Percentiles rank a stretch among this genome's conserved stretches.
These are phyloP conservation scores for Przewalskia tangutica DNA, from an alignment of 257 asterid species.

Conservation along the genomic window DNA sequence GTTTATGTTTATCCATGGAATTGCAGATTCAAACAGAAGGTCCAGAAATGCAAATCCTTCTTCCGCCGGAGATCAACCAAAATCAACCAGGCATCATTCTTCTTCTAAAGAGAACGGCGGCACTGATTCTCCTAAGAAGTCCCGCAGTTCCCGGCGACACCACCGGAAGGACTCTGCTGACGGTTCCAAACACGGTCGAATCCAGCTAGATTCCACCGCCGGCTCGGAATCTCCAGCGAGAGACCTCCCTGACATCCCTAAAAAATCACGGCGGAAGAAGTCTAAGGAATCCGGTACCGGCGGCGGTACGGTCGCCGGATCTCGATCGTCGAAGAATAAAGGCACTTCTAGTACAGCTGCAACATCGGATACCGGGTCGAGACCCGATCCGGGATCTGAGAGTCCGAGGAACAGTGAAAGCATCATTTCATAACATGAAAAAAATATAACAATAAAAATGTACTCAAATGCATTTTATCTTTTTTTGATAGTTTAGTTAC, in stretches of 20 bases:
- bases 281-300: conserved; percentile 24
- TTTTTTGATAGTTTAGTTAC: neutral
- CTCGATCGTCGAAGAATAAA: conserved; percentile 16
- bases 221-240: conserved; percentile 21
- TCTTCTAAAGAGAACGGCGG: conserved; percentile 19
- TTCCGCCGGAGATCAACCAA: conserved; percentile 26
- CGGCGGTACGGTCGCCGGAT: conserved; percentile 9
- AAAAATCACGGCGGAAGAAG: conserved; percentile 36
- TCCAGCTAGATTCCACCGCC: conserved; percentile 13
- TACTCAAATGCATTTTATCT: neutral
- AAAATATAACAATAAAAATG: neutral
- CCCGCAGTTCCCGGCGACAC: conserved; percentile 38
- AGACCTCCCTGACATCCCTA: conserved; percentile 31
- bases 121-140: conserved; percentile 28
- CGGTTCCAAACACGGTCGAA: conserved; percentile 16
- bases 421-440: neutral
- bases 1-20: neutral
- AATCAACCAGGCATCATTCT: conserved; percentile 38
- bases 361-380: conserved; percentile 7
- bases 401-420: neutral
- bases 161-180: conserved; percentile 42
- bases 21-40: conserved; percentile 35
- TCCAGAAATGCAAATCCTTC: conserved; percentile 19
- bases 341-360: conserved; percentile 11
- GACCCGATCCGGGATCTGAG: conserved; percentile 8